Evolutionary conservation across 2,329 filamentous ascomycete species (phyloP).

Genomic region (Aurifilum marmelostoma): DNA sequence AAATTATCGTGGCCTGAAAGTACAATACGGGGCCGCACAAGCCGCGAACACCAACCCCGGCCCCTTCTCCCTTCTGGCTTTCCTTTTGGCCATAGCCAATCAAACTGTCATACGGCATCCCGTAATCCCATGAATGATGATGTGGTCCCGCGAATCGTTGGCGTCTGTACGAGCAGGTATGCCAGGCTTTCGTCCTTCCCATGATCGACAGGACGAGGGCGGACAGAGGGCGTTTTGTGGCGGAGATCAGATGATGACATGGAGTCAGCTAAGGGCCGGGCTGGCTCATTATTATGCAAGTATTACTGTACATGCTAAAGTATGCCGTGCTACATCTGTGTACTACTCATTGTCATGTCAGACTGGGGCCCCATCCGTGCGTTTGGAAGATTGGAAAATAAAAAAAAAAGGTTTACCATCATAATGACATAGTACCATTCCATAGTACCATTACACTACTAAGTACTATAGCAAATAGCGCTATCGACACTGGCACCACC

Average conservation of each 20-base stretch:
- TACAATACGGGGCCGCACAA: background rate
- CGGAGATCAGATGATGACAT: conserved; percentile 7
- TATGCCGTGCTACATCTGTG: background rate
- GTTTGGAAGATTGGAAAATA: background rate
- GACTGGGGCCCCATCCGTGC: conserved; percentile 25
- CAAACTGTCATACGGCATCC: background rate
- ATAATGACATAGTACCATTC: too few species aligned
- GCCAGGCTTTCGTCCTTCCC: background rate
- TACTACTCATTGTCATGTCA: background rate
- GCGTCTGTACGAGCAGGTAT: background rate
- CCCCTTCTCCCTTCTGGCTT: too few species aligned
- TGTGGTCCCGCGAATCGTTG: background rate
- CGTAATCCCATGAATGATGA: background rate
- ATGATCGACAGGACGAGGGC: background rate
- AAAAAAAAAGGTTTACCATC: too few species aligned
- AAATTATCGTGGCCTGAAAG: background rate
- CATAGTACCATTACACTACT: background rate
- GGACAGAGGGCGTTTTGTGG: background rate
- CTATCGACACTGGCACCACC: background rate
- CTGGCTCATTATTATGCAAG: background rate
- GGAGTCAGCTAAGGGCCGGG: conserved; percentile 1
- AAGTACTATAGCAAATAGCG: conserved; percentile 8
- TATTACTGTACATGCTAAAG: background rate
- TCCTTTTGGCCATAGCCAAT: too few species aligned
- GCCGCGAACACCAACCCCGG: too few species aligned